Evolutionary conservation across 768 basidiomycete species (phyloP), one percentile per base, ranked within the genome.

Genomic region (Rhodosporidiobolus sp.): DNA sequence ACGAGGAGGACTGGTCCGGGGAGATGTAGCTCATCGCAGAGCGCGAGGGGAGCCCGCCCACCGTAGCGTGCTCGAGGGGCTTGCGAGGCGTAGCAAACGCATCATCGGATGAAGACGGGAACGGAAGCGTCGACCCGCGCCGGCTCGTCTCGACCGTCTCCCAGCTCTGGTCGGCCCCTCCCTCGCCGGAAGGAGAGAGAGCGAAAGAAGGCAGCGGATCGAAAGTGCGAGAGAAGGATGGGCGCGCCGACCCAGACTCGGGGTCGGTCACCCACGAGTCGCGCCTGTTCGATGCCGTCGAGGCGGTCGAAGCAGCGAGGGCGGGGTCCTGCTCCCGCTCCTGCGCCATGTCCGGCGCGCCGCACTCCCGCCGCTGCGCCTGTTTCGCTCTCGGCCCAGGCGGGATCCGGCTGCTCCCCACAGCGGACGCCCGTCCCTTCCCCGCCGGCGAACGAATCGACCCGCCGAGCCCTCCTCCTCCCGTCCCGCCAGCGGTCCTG

Each of bases 221-320:
- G n/a, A 52, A n/a, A 3, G 35, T 35, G 7, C 4, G 14, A 20
- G 61, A 34, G 22, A 63, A 19, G 5, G 63, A 63, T 7, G 50
- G 50, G 2, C 63, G 63, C 6, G 52, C 62, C 17, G 62, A 63
- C 12, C 35, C 28, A 20, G 32, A 24, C 19, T 38, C 58, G 38
- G 43, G 58, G 4, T 59, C 58, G 7, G 58, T 59, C 7, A 59
- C 58, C 58, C 58, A 59, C 26, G 43, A 45, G 43, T 59, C 58
- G 8, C 58, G 38, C 58, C 58, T 3, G 35, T 38, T 46, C 34
- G 26, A n/a, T 8, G 16, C 50, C 6, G 30, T 26, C 3, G 58
- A 6, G 26, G 58, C 17, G 12, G 10, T 43, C 35, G 38, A 24
- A 24, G 56, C 32, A 9, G 54, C 26, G 54, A 30, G 22, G 53